Evolutionary conservation across 106 monocot species (phyloP).

Genomic region (Acorus gramineus): DNA sequence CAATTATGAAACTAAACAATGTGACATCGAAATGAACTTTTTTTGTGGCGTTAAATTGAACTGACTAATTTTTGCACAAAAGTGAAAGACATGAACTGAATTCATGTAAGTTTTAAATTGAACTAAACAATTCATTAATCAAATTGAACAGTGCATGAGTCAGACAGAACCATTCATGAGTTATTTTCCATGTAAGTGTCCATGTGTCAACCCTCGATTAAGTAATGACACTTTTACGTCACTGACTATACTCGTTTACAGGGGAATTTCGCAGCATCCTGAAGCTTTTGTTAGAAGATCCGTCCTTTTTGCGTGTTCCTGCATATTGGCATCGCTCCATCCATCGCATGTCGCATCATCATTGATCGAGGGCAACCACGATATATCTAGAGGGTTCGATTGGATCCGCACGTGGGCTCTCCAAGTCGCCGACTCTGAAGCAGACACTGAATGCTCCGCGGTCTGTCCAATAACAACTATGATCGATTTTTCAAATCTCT

Average conservation of each 20-base stretch:
- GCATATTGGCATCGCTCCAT: slow-evolving; percentile 63
- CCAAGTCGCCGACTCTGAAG: slow-evolving; percentile 66
- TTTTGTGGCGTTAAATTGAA: too few relatives aligned
- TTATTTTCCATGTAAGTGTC: too few relatives aligned
- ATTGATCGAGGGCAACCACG: slow-evolving; percentile 75
- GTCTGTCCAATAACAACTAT: slow-evolving; percentile 29
- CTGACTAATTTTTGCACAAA: too few relatives aligned
- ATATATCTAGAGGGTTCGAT: slow-evolving; percentile 66
- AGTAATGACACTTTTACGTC: too few relatives aligned
- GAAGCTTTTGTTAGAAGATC: slow-evolving; percentile 97
- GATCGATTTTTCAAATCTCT: not conserved
- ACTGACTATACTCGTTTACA: slow-evolving; percentile 16
- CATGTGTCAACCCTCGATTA: too few relatives aligned
- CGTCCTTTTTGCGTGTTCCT: slow-evolving; percentile 79
- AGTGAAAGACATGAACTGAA: too few relatives aligned
- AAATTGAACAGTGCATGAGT: too few relatives aligned
- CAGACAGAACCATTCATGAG: too few relatives aligned
- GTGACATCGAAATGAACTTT: too few relatives aligned
- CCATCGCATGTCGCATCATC: slow-evolving; percentile 86
- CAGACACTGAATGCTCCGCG: slow-evolving; percentile 76
- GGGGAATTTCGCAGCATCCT: slow-evolving; percentile 69
- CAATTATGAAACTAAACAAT: too few relatives aligned
- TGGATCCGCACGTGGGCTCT: slow-evolving; percentile 89
- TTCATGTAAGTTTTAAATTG: too few relatives aligned
- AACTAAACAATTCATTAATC: too few relatives aligned